Percentiles rank a stretch among this genome's conserved stretches.
These are phyloP conservation scores for Sindora glabra DNA, from an alignment of 306 rosid genomes.

Conservation along the genomic window DNA sequence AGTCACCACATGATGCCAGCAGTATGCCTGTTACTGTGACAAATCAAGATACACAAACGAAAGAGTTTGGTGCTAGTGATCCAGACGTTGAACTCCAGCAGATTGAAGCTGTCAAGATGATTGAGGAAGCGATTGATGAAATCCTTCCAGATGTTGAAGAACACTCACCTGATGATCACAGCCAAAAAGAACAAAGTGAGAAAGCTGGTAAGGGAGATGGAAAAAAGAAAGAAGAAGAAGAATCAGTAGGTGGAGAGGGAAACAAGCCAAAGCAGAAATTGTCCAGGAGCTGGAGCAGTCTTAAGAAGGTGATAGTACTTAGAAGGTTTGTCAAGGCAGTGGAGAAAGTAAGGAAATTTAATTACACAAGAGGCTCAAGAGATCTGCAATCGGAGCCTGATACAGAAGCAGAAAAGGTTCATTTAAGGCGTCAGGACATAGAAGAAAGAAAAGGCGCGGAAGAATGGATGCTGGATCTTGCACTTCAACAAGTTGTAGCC, in stretches of 20 bases:
- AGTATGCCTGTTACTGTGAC: background rate
- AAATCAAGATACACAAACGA: conserved; percentile 11
- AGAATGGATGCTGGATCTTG: conserved; percentile 98
- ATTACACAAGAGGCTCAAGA: conserved; percentile 46
- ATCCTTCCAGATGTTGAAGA: conserved; percentile 57
- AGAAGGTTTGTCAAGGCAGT: conserved; percentile 81
- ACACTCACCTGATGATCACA: conserved; percentile 25
- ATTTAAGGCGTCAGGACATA: conserved; percentile 54
- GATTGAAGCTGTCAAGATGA: conserved; percentile 73
- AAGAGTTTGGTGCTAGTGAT: conserved; percentile 22
- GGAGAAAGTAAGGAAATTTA: conserved; percentile 59
- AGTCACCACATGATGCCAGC: conserved; percentile 5
- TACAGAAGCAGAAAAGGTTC: conserved; percentile 55
- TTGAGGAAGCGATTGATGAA: conserved; percentile 89
- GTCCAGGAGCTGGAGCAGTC: conserved; percentile 72
- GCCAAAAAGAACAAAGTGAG: conserved; percentile 12
- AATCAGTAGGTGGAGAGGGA: conserved; percentile 21
- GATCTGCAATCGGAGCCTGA: conserved; percentile 44
- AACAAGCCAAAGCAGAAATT: conserved; percentile 28
- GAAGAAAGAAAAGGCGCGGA: conserved; percentile 67
- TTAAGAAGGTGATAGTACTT: conserved; percentile 67
- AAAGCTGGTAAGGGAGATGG: conserved; percentile 12
- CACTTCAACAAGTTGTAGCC: conserved; percentile 75
- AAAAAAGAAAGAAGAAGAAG: conserved; percentile 16
- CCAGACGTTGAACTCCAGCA: conserved; percentile 39